A percentile compares a stretch with the other conserved stretches of the same genome.
Conservation (phyloP, 2,329 filamentous ascomycete species). For the Keithomyces neogunnii region DNA sequence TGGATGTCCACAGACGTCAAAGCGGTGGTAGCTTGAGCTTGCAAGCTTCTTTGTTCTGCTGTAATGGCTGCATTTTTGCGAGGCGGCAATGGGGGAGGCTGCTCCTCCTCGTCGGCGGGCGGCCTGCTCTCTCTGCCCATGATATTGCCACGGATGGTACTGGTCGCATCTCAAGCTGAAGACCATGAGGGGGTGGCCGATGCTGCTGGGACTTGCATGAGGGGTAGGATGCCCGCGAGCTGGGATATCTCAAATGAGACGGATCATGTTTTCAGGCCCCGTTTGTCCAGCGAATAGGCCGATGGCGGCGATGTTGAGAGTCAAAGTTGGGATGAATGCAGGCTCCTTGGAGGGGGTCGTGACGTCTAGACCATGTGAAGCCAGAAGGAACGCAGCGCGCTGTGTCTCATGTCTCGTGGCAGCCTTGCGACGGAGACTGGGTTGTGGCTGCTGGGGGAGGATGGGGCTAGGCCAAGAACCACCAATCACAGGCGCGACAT, state of each 20-base stretch:
- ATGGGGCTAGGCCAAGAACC: neutral
- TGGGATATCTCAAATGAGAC: neutral
- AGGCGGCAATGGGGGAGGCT: slow-evolving; percentile 48
- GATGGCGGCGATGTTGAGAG: neutral
- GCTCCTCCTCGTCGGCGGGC: slow-evolving; percentile 28
- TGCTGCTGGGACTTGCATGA: neutral
- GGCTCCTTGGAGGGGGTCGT: neutral
- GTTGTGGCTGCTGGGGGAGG: neutral
- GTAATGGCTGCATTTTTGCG: slow-evolving; percentile 31
- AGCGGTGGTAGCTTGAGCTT: slow-evolving; percentile 72
- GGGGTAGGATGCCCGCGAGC: neutral
- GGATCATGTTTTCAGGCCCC: neutral
- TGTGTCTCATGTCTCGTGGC: neutral
- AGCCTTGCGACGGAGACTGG: neutral
- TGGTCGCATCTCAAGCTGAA: slow-evolving; percentile 20
- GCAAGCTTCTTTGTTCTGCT: slow-evolving; percentile 32
- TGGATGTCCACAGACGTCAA: slow-evolving; percentile 75
- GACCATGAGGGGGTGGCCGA: neutral
- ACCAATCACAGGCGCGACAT: neutral
- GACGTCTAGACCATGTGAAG: neutral
- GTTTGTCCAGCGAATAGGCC: neutral
- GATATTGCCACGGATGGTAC: slow-evolving; percentile 10
- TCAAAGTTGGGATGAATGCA: neutral
- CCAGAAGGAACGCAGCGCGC: neutral
- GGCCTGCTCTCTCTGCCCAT: slow-evolving; percentile 21